Percentiles rank a stretch among this genome's conserved stretches.
Evolutionary conservation across 2,329 filamentous ascomycete species (phyloP).

Genomic region (Stachybotrys echinatus): DNA sequence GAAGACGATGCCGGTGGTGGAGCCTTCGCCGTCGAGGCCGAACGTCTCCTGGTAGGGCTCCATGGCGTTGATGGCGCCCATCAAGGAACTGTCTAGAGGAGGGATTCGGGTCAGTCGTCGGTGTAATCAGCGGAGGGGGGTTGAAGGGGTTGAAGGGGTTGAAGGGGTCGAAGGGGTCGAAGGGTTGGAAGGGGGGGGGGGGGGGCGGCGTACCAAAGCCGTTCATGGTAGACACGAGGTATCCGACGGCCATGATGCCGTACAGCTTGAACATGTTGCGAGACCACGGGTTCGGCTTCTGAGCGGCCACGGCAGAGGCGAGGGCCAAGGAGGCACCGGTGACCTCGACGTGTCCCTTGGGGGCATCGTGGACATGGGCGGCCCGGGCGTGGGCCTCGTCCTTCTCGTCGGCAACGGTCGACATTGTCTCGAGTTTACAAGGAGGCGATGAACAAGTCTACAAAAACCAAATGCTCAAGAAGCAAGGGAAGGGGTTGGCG

Average conservation of each 20-base stretch:
- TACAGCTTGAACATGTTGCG: slow-evolving; percentile 26
- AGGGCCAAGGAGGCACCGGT: slow-evolving; percentile 6
- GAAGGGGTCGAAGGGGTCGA: too few relatives aligned
- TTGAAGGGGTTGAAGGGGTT: too few relatives aligned
- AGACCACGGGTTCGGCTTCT: slow-evolving; percentile 10
- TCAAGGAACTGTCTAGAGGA: slow-evolving; percentile 43
- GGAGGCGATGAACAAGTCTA: too few relatives aligned
- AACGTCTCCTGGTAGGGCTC: slow-evolving; percentile 43
- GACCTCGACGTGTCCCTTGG: background rate
- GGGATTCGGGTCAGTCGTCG: background rate
- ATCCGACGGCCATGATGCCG: slow-evolving; percentile 17
- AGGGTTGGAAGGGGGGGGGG: background rate
- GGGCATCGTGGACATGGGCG: background rate
- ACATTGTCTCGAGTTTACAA: too few relatives aligned
- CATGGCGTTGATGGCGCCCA: slow-evolving; percentile 48
- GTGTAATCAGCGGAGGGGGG: too few relatives aligned
- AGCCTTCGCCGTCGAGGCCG: slow-evolving; percentile 37
- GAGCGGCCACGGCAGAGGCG: slow-evolving; percentile 5
- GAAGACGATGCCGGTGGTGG: slow-evolving; percentile 20
- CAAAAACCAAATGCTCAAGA: too few relatives aligned
- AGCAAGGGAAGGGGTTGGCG: too few relatives aligned
- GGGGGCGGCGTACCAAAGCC: slow-evolving; percentile 15
- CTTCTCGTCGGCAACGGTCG: background rate
- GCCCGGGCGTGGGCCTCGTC: background rate
- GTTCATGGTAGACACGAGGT: slow-evolving; percentile 23